Conservation (phyloP, 2,329 filamentous ascomycete genomes). For the Neofusicoccum cordaticola region DNA sequence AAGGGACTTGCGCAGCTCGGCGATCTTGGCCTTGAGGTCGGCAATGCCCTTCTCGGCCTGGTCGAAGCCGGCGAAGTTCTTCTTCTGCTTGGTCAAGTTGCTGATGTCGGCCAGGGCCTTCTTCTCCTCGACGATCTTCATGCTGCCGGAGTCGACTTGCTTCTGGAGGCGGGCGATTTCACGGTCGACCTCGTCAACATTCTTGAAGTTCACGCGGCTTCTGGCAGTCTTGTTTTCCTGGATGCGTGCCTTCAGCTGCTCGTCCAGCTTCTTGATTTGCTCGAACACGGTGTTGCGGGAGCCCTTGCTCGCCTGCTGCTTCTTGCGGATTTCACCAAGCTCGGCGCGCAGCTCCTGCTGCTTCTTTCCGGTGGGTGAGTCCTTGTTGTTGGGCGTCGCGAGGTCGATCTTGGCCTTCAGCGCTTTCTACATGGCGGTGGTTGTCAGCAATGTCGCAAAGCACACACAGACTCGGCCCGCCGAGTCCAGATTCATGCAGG, state of each 20-base stretch:
- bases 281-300: conserved; percentile 75
- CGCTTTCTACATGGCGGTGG: conserved; percentile 60
- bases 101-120: conserved; percentile 85
- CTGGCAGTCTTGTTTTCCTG: conserved; percentile 83
- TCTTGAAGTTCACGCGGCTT: conserved; percentile 80
- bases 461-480: background rate
- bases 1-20: conserved; percentile 81
- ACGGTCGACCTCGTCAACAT: conserved; percentile 78
- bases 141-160: conserved; percentile 81
- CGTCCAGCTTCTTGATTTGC: conserved; percentile 88
- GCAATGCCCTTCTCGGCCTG: conserved; percentile 85
- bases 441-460: conserved; percentile 19
- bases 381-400: conserved; percentile 77
- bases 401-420: conserved; percentile 85
- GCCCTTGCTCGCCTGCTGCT: conserved; percentile 85
- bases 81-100: conserved; percentile 80
- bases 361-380: conserved; percentile 75
- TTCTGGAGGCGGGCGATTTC: conserved; percentile 79
- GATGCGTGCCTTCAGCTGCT: conserved; percentile 80
- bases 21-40: conserved; percentile 80
- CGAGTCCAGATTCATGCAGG: background rate
- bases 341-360: conserved; percentile 82
- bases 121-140: conserved; percentile 97
- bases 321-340: conserved; percentile 77
- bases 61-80: conserved; percentile 84